These are phyloP conservation scores for Trichophyton rubrum DNA, from an alignment of 2,329 filamentous ascomycete species.

Conservation along the genomic window DNA sequence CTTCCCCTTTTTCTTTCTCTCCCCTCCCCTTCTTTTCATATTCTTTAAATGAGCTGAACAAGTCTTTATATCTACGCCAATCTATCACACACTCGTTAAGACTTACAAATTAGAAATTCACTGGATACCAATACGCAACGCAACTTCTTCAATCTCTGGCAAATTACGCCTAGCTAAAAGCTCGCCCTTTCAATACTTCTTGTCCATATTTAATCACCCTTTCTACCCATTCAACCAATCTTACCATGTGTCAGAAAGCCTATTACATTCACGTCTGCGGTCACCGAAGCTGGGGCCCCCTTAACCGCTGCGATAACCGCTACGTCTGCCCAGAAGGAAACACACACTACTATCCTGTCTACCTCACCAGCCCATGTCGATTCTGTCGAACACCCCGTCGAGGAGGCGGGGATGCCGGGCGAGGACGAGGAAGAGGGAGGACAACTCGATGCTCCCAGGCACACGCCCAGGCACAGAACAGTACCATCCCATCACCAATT, in stretches of 20 bases:
- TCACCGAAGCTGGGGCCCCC: slow-evolving; percentile 14
- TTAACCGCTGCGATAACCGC: slow-evolving; percentile 11
- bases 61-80: neutral
- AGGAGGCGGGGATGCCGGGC: neutral
- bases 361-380: slow-evolving; percentile 10
- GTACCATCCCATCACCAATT: neutral
- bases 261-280: slow-evolving; percentile 13
- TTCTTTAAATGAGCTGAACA: neutral
- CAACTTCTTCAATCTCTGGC: neutral
- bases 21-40: neutral
- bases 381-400: slow-evolving; percentile 11
- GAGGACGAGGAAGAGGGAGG: neutral
- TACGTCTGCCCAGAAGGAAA: slow-evolving; percentile 12
- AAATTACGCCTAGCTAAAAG: neutral
- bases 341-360: slow-evolving; percentile 11
- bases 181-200: neutral
- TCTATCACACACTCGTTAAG: neutral
- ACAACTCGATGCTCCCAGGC: neutral
- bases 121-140: neutral
- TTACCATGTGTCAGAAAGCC: slow-evolving; percentile 14
- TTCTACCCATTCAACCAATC: neutral
- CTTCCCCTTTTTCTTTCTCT: neutral
- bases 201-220: neutral
- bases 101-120: neutral
- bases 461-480: neutral